Evolutionary conservation across 345 rosid genomes (phyloP).

Genomic region (Hibiscus tridactylites): DNA sequence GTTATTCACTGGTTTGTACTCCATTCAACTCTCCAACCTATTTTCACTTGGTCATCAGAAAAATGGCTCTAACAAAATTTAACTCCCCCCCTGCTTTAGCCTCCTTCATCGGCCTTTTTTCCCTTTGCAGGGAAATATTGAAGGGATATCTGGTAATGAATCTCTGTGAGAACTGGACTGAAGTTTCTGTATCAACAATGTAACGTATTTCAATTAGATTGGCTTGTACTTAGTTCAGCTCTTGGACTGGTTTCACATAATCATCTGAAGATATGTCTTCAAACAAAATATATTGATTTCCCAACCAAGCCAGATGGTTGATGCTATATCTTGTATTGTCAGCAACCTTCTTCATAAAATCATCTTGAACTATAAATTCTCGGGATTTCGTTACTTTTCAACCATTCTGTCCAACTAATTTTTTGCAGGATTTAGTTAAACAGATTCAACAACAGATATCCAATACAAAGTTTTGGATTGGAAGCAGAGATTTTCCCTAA

Average conservation of each 20-base stretch:
- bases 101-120: neutral
- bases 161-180: slow-evolving; percentile 9
- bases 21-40: neutral
- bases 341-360: neutral
- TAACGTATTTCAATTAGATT: neutral
- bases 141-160: neutral
- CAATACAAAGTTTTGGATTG: neutral
- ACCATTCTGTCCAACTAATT: neutral
- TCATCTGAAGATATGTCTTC: neutral
- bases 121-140: neutral
- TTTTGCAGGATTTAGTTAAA: neutral
- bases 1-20: neutral
- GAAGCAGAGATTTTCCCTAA: neutral
- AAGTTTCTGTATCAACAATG: neutral
- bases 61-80: neutral
- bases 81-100: neutral
- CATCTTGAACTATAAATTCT: neutral
- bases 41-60: neutral
- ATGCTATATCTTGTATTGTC: neutral
- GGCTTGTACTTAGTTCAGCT: neutral
- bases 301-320: neutral
- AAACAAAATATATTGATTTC: neutral
- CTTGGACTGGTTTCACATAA: neutral
- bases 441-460: too few relatives aligned
- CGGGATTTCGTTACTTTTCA: neutral